Conservation (phyloP, 805 yeast species). For the Naumovozyma castellii region DNA sequence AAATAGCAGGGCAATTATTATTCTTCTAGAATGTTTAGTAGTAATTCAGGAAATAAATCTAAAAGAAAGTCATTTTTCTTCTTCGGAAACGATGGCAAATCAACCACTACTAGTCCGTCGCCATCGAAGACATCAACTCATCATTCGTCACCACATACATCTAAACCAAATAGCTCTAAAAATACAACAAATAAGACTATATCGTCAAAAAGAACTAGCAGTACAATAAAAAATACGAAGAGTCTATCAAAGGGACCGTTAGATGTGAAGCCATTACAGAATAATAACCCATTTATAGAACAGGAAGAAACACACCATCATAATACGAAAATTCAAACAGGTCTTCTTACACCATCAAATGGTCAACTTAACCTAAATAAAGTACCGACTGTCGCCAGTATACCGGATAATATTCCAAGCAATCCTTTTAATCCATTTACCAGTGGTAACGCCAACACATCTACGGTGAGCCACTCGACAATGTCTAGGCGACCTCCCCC, state of each 20-base stretch:
- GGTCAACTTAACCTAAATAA: too few relatives aligned
- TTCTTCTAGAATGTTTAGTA: slow-evolving; percentile 13
- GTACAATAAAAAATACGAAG: too few relatives aligned
- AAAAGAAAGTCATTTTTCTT: slow-evolving; percentile 17
- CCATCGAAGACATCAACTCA: neutral
- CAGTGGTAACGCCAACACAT: neutral
- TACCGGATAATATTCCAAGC: too few relatives aligned
- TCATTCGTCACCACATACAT: neutral
- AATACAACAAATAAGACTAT: too few relatives aligned
- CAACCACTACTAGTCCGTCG: slow-evolving; percentile 1
- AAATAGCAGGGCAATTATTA: too few relatives aligned
- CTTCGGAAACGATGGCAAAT: slow-evolving; percentile 15
- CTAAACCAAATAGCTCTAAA: neutral
- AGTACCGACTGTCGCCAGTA: too few relatives aligned
- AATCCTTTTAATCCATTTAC: too few relatives aligned
- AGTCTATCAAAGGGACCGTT: neutral
- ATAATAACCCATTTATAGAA: slow-evolving; percentile 4
- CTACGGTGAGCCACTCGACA: neutral
- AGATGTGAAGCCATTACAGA: neutral
- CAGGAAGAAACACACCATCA: neutral
- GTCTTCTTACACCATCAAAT: too few relatives aligned
- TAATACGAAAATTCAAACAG: too few relatives aligned
- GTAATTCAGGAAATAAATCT: slow-evolving; percentile 7
- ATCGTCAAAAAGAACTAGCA: too few relatives aligned
- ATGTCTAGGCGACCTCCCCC: slow-evolving; percentile 17